Base-by-base conservation (phyloP, 2,329 filamentous ascomycete species). In the Botryotinia calthae region DNA sequence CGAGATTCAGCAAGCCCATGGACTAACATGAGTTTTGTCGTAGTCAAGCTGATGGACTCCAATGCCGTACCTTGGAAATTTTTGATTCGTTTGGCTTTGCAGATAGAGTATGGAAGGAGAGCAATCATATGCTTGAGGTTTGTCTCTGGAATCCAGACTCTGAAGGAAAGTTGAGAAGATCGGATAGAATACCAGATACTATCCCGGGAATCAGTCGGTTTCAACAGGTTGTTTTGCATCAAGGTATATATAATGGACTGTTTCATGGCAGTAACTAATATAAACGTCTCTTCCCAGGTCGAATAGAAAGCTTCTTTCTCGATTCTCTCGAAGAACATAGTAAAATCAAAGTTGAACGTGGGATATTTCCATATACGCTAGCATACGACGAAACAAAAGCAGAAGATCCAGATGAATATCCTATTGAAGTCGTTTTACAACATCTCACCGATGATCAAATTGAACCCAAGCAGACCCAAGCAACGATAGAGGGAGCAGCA, bases 71-170 rank as follows among this genome's bases (percentile, higher is more conserved):
- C 0, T 85, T 90, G 22, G 88, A 90, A 80, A 91, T 93, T n/a
- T 88, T 93, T 72, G 90, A 94, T 76, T 89, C 87, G 67, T 91
- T 94, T 76, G 91, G 88, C 0, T 87, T 94, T 73, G 89, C 84
- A 3, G 87, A 93, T 75, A 83, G 86, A 7, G 87, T 86, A 1
- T 89, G 88, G 87, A 89, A 89, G 65, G 90, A 93, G 76, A 85
- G 87, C 20, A 91, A 91, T 78, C 89, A 89, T 78, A 87, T 92
- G 83, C 84, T 91, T n/a, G 90, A 91, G 82, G 88, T 91, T 72
- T 80, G 83, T 62, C 70, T 88, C 72, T 88, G 87, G 88, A 91
- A 91, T 74, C 91, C 91, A 0, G 87, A 88, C 72, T 80, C 85
- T 46, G 82, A 89, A 51, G 89, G 89, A 1, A 79, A 82, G 0